Evolutionary conservation across 306 rosid species (phyloP), one percentile per base, ranked within the genome.

Genomic region (Cucumis cinereus): DNA sequence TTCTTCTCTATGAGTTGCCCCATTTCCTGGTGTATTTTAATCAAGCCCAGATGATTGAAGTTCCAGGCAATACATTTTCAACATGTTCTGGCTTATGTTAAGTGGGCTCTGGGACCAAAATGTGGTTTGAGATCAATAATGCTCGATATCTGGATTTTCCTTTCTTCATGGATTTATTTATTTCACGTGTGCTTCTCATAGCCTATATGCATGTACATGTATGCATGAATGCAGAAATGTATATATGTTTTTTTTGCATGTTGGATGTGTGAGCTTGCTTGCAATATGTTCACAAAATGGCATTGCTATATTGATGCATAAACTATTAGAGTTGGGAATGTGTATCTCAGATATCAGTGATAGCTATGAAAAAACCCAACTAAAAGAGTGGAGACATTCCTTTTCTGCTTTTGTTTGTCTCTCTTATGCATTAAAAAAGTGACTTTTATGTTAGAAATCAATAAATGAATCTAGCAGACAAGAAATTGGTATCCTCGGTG

Each of bases 371-470:
- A 5, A 45, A 23, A 68, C 55, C 36, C 20, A 38, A 67, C 33
- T 20, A 15, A 67, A 20, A 22, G 56, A 43, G 36, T 43, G 36
- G 19, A 41, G 55, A 43, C 74, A 10, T 35, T 63, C 47, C 19
- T 63, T 63, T 14, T 40, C 38, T 43, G 22, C 54, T 69, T 43
- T 23, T 43, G 9, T 69, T 69, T 5, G 50, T 63, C 60, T 69
- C 54, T 30, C 71, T 64, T 56, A 68, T 78, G 83, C 19, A 78
- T 87, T 17, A 81, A 61, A 10, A 4, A 10, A 4, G 64, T 55
- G 14, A 68, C 49, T 81, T 84, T 85, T 77, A 36, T 55, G 77
- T 80, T 88, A 95, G 99, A 97, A 87, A 73, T 61, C 90, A 54
- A 30, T 82, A 62, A 72, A 88, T 43, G 97, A 84, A 79, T 83